Percentiles rank a stretch among this genome's conserved stretches.
These are phyloP conservation scores for Colletotrichum plurivorum DNA, from an alignment of 2,329 filamentous ascomycete genomes.

Conservation along the genomic window DNA sequence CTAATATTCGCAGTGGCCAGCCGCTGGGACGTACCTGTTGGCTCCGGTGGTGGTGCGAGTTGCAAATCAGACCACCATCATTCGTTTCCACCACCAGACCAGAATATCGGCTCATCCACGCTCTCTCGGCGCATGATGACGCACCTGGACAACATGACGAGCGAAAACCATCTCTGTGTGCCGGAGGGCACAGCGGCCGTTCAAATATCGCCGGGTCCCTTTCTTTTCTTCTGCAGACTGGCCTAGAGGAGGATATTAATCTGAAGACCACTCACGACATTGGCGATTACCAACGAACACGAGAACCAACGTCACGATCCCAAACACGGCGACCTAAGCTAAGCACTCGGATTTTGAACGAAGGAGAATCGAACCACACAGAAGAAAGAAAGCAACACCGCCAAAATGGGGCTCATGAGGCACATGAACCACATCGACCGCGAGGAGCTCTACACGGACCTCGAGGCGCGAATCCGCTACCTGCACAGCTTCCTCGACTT, in stretches of 20 bases:
- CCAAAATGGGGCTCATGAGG: slow-evolving; percentile 34
- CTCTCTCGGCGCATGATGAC: slow-evolving; percentile 38
- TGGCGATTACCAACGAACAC: neutral
- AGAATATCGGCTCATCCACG: slow-evolving; percentile 10
- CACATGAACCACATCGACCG: slow-evolving; percentile 75
- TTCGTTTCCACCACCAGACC: slow-evolving; percentile 20
- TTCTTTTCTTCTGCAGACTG: neutral
- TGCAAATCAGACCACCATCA: slow-evolving; percentile 40
- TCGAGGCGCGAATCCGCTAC: slow-evolving; percentile 79
- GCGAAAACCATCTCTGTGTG: neutral
- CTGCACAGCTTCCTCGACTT: slow-evolving; percentile 85
- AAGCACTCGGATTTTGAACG: too few species aligned
- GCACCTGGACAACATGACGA: neutral
- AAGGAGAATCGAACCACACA: neutral
- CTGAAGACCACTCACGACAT: neutral
- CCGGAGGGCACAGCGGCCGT: neutral
- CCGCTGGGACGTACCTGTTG: too few species aligned
- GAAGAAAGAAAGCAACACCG: neutral
- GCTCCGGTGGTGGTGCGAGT: slow-evolving; percentile 22
- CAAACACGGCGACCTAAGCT: too few species aligned
- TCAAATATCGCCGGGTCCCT: slow-evolving; percentile 35
- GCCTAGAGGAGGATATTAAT: neutral
- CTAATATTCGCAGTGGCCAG: neutral
- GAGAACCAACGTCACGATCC: too few species aligned
- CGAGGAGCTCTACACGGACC: slow-evolving; percentile 78